A percentile compares a stretch with the other conserved stretches of the same genome.
Evolutionary conservation across 2,329 filamentous ascomycete genomes (phyloP).

Genomic region (Talaromyces islandicus): DNA sequence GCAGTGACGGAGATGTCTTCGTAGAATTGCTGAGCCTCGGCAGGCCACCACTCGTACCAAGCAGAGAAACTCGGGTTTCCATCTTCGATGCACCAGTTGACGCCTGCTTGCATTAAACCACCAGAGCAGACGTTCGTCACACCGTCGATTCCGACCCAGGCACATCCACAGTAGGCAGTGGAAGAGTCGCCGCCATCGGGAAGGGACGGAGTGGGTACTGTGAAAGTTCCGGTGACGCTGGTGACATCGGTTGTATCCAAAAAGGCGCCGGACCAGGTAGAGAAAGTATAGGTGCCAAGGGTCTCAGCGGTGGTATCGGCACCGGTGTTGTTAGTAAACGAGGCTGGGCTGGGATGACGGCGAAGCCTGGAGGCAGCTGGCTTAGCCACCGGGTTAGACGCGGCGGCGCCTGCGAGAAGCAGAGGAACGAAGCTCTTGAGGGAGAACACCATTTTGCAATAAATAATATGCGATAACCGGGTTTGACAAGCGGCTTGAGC

Average conservation of each 20-base stretch:
- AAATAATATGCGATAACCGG: not conserved
- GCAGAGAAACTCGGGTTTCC: not conserved
- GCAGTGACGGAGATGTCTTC: constrained; percentile 4
- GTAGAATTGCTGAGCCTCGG: not conserved
- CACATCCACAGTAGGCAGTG: constrained; percentile 54
- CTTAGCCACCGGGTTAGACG: not conserved
- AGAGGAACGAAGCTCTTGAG: not conserved
- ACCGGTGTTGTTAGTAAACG: not conserved
- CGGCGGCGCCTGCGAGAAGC: constrained; percentile 2
- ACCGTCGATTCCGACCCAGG: constrained; percentile 53
- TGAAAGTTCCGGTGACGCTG: constrained; percentile 4
- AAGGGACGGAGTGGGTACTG: not conserved
- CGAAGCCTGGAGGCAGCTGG: not conserved
- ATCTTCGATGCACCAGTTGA: constrained; percentile 6
- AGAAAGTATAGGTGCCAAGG: not conserved
- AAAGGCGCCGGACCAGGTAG: constrained; percentile 6
- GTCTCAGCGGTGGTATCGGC: not conserved
- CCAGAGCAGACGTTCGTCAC: constrained; percentile 5
- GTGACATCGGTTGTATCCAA: not conserved
- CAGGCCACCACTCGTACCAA: constrained; percentile 10
- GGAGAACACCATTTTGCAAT: constrained; percentile 2
- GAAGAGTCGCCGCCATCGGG: constrained; percentile 2
- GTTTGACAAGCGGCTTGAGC: not conserved
- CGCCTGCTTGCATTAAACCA: constrained; percentile 8
- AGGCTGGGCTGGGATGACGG: not conserved